Base-by-base conservation (phyloP, 2,329 filamentous ascomycete species). In the Teratosphaeria nubilosa region DNA sequence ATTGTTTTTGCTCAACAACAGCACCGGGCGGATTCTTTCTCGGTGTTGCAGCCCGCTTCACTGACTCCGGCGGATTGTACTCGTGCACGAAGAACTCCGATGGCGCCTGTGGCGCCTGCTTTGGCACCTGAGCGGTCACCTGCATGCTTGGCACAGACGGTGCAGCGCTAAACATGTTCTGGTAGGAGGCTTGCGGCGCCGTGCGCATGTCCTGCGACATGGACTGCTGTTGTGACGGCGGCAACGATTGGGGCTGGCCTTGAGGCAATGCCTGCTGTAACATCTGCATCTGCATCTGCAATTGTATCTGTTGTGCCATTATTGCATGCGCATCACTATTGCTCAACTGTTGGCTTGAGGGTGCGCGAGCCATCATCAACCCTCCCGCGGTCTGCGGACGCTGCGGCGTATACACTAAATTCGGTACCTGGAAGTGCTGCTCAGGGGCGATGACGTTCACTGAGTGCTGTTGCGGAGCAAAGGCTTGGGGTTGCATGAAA, bases 41-140 rank as follows among this genome's bases (percentile, higher is more conserved):
- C 16, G 68, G 68, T 14, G 65, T 68, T 7, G 65, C 63, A n/a
- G 65, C 62, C 24, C 65, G 63, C 51, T 73, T 75, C 4, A 70
- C 61, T n/a, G 71, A 72, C 16, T 74, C 70, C 22, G 77, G 76
- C 24, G 77, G 76, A 31, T 68, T 73, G 63, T 78, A 78, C 60
- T 79, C 74, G 55, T 79, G 76, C 20, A 78, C 74, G 30, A 77
- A 70, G 55, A 78, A 73, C 51, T 73, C 72, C 5, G 64, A 31
- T 20, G 61, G 54, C 13, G 64, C 65, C 34, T 66, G 61, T 14
- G 62, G 62, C 62, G 71, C 56, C 37, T 69, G 69, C 65, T 64
- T 72, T 65, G 56, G 64, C 5, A 67, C 55, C 30, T 68, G 68
- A 63, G 64, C 72, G 67, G 56, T 65, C 5, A 66, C 61, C 24